Base-by-base conservation (phyloP, 1,284 basidiomycete genomes). In the Puccinia coronata region DNA sequence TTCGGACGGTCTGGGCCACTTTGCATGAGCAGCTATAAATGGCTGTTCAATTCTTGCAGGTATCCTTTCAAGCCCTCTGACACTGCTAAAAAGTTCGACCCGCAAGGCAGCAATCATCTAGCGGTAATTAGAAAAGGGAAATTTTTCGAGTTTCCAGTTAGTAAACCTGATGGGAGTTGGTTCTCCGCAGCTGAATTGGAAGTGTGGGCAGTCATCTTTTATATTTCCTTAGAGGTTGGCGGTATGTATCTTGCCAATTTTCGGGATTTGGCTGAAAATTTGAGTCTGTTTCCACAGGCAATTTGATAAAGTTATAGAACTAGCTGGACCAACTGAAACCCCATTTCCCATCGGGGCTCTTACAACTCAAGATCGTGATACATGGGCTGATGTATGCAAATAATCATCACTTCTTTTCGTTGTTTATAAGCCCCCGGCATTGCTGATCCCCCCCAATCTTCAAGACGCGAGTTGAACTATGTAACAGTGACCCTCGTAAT, bases 21-120 rank as follows among this genome's bases (percentile, higher is more conserved):
- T 23, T 93, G 93, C 87, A 96, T 96, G 93, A 89, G 89, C 2
- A 95, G 94, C n/a, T 98, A 96, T 90, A 92, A 94, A 86, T 96
- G 94, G 92, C 89, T 95, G 89, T 98, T 99, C 90, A 97, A 98
- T 87, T 89, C 95, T 4, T 91, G 90, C 65, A 92, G 96, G 39
- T 92, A 95, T 86, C 97, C 96, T 3, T 89, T 89, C 78, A 91
- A 92, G 83, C 92, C 93, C 0, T 90, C 91, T 11, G 96, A 99
- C 86, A 92, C 91, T 0, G 94, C 94, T 4, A 87, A 87, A 82
- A 95, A 95, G 86, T 96, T 94, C 86, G 91, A 94, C 83, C 88
- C 92, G 6, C 86, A 88, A 69, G 87, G 88, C 34, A 90, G 97
- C 87, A 93, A 98, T 85, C 94, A 97, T 86, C 90, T 98, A 85